Evolutionary conservation across 768 basidiomycete species (phyloP), one percentile per base, ranked within the genome.

Genomic region (Mrakia gelida): DNA sequence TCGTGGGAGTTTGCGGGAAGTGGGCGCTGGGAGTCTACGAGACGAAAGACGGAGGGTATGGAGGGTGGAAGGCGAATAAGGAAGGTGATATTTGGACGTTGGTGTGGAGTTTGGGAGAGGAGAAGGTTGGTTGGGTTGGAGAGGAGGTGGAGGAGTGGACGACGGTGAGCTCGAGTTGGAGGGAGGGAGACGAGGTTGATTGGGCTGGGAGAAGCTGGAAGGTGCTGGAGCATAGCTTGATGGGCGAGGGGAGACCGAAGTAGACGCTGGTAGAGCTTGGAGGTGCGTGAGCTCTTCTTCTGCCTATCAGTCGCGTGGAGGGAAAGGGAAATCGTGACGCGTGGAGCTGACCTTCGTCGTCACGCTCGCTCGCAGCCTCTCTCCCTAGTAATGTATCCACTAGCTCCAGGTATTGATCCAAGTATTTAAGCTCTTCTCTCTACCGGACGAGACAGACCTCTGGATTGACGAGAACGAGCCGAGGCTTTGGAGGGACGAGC

Each of bases 1-100:
- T 30, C 61, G 16, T 81, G 5, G 79, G 78, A 0, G 63, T 80
- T 13, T 75, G 79, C 1, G 80, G 80, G 0, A 59, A 61, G 10
- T 77, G 59, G 54, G 73, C 73, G n/a, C 16, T 75, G 23, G 73
- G 59, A 15, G 41, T 62, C 3, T 75, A 59, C 38, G 61, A 43
- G 61, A 59, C 41, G 32, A 38, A 45, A 15, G 34, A 30, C 13
- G 61, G 32, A 32, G 73, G 21, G 32, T 41, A 43, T 7, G 59
- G 59, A n/a, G 61, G 41, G 2, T 75, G 73, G 73, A 62, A 32
- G 23, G 34, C 15, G 38, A 43, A 45, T 23, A 43, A 26, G 67
- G 41, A 41, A 10, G 65, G 32, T 34, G 65, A 2, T 30, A 1
- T 2, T 18, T 52, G 49, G 49, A 21, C 15, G 18, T 21, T 21